Evolutionary conservation across 2,329 filamentous ascomycete genomes (phyloP).

Genomic region (Cadophora luteo-olivacea): DNA sequence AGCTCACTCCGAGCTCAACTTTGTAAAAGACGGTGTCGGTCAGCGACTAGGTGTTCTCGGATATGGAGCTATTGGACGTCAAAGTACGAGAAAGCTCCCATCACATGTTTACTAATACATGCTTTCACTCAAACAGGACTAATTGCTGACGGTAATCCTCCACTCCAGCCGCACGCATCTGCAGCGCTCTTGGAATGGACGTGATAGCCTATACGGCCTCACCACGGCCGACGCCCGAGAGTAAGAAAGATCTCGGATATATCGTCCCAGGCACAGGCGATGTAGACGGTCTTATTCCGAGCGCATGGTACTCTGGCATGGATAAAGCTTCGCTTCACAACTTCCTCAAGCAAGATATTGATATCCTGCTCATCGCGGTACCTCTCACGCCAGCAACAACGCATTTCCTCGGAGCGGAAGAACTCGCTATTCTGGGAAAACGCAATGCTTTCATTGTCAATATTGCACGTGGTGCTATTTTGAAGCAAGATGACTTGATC

Average conservation of each 20-base stretch:
- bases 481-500: conserved; percentile 66
- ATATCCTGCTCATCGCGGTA: conserved; percentile 47
- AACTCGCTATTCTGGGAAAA: conserved; percentile 46
- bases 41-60: conserved; percentile 59
- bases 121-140: neutral
- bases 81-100: conserved; percentile 45
- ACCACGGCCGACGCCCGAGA: conserved; percentile 62
- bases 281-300: conserved; percentile 45
- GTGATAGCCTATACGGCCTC: conserved; percentile 70
- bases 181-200: conserved; percentile 64
- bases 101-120: neutral
- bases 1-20: conserved; percentile 41
- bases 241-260: conserved; percentile 62
- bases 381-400: conserved; percentile 46
- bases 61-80: conserved; percentile 49
- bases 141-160: conserved; percentile 16
- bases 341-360: conserved; percentile 47
- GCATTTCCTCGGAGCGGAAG: conserved; percentile 49
- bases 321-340: conserved; percentile 43
- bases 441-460: conserved; percentile 64
- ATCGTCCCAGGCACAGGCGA: conserved; percentile 66
- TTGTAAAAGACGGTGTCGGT: conserved; percentile 60
- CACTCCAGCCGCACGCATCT: conserved; percentile 52
- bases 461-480: conserved; percentile 66
- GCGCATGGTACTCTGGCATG: conserved; percentile 47